Evolutionary conservation across 768 basidiomycete genomes (phyloP).

Genomic region (Lactifluus echinatus): DNA sequence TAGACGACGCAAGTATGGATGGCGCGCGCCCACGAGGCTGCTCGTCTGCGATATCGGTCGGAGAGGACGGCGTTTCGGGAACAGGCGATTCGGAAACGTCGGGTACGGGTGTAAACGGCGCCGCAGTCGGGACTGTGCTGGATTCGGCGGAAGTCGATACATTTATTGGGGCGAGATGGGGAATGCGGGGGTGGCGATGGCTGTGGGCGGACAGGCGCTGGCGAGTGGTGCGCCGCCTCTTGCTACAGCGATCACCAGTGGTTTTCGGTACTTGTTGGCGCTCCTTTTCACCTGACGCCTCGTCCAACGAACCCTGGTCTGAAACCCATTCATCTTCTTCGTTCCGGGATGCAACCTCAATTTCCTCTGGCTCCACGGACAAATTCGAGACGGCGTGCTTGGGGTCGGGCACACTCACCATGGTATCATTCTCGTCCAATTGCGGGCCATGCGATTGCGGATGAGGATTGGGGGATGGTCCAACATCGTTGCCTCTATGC

Average conservation of each 20-base stretch:
- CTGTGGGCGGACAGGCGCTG: background rate
- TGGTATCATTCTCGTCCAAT: background rate
- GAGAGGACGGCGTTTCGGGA: background rate
- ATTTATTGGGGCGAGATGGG: background rate
- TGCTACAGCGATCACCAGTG: constrained; percentile 15
- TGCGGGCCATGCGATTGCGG: background rate
- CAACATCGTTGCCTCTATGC: background rate
- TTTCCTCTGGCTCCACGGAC: constrained; percentile 11
- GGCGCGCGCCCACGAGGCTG: constrained; percentile 21
- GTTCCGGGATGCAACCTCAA: constrained; percentile 24
- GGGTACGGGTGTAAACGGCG: constrained; percentile 10
- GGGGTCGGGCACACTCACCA: background rate
- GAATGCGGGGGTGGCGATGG: background rate
- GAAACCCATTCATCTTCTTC: constrained; percentile 60
- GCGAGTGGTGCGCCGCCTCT: background rate
- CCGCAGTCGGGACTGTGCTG: constrained; percentile 5
- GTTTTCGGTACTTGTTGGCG: background rate
- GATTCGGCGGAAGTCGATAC: background rate
- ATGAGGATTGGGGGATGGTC: background rate
- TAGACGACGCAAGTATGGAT: constrained; percentile 5
- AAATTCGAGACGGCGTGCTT: background rate
- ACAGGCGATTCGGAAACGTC: background rate
- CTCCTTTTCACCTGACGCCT: background rate
- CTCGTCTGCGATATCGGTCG: constrained; percentile 9
- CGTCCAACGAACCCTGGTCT: constrained; percentile 35